A percentile compares a stretch with the other conserved stretches of the same genome.
Evolutionary conservation across 2,329 filamentous ascomycete genomes (phyloP).

Genomic region (Cyanodermella asteris): DNA sequence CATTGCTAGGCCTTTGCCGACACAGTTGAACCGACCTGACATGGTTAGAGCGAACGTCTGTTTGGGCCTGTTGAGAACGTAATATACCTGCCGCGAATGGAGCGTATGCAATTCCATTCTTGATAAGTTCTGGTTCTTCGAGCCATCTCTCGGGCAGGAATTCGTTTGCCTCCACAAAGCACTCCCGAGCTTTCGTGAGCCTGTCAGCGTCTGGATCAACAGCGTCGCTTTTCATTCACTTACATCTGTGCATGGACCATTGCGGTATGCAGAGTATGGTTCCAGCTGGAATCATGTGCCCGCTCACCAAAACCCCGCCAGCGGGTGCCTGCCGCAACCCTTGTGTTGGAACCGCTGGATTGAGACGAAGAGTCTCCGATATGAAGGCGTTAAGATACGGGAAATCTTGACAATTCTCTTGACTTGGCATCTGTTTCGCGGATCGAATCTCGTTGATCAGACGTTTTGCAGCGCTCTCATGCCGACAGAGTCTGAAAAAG

Average conservation of each 20-base stretch:
- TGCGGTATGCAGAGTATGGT: conserved; percentile 7
- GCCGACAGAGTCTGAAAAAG: no score
- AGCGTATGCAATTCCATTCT: conserved; percentile 7
- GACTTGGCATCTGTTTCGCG: no score
- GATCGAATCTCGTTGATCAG: no score
- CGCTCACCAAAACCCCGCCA: conserved; percentile 7
- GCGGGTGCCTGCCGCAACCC: conserved; percentile 6
- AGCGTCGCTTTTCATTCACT: conserved; percentile 2
- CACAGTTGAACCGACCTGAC: conserved; percentile 8
- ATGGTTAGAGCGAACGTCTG: background rate
- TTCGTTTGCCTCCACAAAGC: conserved; percentile 16
- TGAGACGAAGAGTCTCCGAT: no score
- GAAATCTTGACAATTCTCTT: no score
- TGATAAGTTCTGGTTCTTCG: conserved; percentile 7
- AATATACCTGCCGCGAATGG: conserved; percentile 8
- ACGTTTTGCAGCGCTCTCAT: no score
- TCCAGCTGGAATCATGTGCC: conserved; percentile 8
- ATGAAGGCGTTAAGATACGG: no score
- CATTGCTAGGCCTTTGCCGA: conserved; percentile 13
- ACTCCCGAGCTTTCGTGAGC: conserved; percentile 6
- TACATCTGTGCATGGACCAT: conserved; percentile 9
- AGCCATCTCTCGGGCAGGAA: conserved; percentile 18
- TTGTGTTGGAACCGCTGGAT: conserved; percentile 9
- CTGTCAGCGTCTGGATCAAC: background rate
- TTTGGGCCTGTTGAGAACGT: no score